Evolutionary conservation across 2,329 filamentous ascomycete species (phyloP).

Genomic region (Xenoacremonium recifei): DNA sequence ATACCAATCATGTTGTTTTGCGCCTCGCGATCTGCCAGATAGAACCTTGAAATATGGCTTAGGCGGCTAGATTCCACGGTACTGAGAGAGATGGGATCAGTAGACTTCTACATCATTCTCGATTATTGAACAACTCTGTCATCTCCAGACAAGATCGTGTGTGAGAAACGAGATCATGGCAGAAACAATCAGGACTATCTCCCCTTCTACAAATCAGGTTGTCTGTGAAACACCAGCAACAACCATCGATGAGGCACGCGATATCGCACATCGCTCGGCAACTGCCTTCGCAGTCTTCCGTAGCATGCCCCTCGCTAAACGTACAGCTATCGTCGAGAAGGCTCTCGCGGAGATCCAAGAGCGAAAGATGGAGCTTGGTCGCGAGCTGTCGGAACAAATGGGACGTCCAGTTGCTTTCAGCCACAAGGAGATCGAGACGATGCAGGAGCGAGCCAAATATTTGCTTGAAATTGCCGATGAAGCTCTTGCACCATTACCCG

Average conservation of each 20-base stretch:
- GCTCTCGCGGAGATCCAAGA: conserved; percentile 68
- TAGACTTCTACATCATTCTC: too few species aligned
- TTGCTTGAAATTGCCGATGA: conserved; percentile 80
- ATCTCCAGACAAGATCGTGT: too few species aligned
- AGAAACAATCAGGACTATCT: conserved; percentile 72
- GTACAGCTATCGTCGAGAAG: conserved; percentile 76
- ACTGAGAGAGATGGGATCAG: too few species aligned
- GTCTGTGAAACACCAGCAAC: conserved; percentile 75
- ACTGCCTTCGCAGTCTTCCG: conserved; percentile 72
- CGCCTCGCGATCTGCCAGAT: too few species aligned
- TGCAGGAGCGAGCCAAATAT: conserved; percentile 80
- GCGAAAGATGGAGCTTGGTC: conserved; percentile 73
- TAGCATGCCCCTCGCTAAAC: conserved; percentile 67
- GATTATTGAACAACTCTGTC: too few species aligned
- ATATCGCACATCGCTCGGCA: conserved; percentile 65
- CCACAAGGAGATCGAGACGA: conserved; percentile 77
- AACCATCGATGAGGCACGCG: conserved; percentile 62
- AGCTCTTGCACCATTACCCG: conserved; percentile 72
- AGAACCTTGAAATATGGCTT: too few species aligned
- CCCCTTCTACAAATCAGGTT: conserved; percentile 80
- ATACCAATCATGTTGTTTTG: too few species aligned
- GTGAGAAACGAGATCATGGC: conserved; percentile 45
- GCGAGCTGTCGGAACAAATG: conserved; percentile 90
- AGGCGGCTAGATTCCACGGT: too few species aligned
- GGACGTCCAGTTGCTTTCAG: conserved; percentile 85